A percentile compares a stretch with the other conserved stretches of the same genome.
These are phyloP conservation scores for Aspergillus sp. DNA, from an alignment of 2,329 filamentous ascomycete genomes.

Conservation along the genomic window DNA sequence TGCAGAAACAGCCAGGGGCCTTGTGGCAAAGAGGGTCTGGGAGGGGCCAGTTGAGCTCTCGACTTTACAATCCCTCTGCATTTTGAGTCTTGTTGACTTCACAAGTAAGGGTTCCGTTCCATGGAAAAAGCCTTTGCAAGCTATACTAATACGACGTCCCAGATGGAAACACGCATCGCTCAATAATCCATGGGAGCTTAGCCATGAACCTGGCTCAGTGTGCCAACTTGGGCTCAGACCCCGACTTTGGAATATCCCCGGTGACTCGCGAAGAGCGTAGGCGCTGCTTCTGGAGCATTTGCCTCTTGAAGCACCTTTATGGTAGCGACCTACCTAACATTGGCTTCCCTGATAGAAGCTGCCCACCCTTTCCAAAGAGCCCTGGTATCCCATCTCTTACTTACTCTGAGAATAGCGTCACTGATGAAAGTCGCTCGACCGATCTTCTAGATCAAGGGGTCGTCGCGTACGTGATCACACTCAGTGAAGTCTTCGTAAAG, in stretches of 20 bases:
- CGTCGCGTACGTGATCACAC: constrained; percentile 38
- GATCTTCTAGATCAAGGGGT: constrained; percentile 36
- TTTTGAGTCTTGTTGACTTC: constrained; percentile 36
- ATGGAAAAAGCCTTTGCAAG: too few species aligned
- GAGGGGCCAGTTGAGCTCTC: constrained; percentile 36
- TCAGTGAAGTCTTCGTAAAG: constrained; percentile 44
- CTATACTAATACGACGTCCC: not conserved
- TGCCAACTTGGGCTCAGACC: constrained; percentile 37
- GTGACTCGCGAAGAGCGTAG: constrained; percentile 25
- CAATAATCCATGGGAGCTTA: constrained; percentile 38
- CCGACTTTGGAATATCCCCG: constrained; percentile 10
- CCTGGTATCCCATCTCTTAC: constrained; percentile 19
- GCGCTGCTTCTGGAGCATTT: constrained; percentile 38
- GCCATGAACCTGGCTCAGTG: constrained; percentile 41
- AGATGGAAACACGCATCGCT: constrained; percentile 41
- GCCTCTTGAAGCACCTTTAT: constrained; percentile 37
- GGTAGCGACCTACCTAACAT: constrained; percentile 36
- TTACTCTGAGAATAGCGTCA: constrained; percentile 11
- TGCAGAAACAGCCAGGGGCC: constrained; percentile 27
- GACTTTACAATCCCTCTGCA: constrained; percentile 36
- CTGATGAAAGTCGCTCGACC: constrained; percentile 15
- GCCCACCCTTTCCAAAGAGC: constrained; percentile 34
- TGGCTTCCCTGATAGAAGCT: constrained; percentile 27
- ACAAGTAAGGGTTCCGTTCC: constrained; percentile 23
- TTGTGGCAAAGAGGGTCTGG: constrained; percentile 33